Evolutionary conservation across 768 basidiomycete genomes (phyloP).

Genomic region (Serendipita sp.): DNA sequence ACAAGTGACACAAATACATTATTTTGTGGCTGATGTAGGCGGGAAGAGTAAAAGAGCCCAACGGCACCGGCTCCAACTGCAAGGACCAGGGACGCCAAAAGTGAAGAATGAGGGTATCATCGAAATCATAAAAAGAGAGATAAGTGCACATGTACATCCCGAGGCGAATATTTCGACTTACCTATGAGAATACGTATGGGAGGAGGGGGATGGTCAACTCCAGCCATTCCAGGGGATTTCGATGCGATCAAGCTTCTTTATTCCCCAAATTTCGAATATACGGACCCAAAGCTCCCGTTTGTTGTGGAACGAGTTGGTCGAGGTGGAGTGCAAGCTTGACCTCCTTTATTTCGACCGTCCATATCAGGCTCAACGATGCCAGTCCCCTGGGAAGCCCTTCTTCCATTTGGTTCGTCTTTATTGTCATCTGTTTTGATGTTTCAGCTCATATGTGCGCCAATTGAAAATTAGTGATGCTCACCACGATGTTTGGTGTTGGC

Average conservation of each 20-base stretch:
- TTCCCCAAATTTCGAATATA: not conserved
- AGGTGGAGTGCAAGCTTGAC: constrained; percentile 2
- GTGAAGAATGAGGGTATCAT: not conserved
- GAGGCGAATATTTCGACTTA: not conserved
- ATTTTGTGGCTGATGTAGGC: constrained; percentile 13
- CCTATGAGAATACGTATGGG: not conserved
- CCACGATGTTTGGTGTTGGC: constrained; percentile 76
- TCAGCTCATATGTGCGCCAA: not conserved
- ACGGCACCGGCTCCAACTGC: constrained; percentile 19
- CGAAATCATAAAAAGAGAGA: not conserved
- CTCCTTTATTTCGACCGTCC: not conserved
- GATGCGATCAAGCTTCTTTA: not conserved
- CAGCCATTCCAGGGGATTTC: not conserved
- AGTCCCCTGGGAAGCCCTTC: constrained; percentile 91
- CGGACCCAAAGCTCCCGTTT: not conserved
- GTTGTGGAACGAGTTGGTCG: not conserved
- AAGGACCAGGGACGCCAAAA: not conserved
- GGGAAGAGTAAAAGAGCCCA: constrained; percentile 18
- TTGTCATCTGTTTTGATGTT: constrained; percentile 6
- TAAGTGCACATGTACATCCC: not conserved
- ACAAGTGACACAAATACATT: constrained; percentile 17
- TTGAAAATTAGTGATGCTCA: constrained; percentile 23
- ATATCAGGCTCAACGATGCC: constrained; percentile 45
- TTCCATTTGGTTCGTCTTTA: constrained; percentile 63
- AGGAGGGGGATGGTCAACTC: not conserved